These are phyloP conservation scores for Sclerotiophoma versabilis DNA, from an alignment of 2,329 filamentous ascomycete species.

Conservation along the genomic window DNA sequence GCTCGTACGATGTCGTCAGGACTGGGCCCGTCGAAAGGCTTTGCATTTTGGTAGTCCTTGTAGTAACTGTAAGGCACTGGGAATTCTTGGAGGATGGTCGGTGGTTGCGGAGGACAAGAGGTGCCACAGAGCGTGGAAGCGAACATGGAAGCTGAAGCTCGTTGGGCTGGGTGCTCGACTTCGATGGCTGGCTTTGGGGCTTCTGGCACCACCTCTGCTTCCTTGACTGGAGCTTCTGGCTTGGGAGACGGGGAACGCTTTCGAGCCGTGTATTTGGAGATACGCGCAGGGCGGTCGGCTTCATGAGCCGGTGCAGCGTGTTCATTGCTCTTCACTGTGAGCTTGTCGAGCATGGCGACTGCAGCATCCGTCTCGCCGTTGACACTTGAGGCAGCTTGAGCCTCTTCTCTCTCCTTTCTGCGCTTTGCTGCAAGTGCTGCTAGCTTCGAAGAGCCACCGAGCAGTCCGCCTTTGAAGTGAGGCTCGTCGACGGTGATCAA, in stretches of 20 bases:
- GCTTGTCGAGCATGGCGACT: constrained; percentile 54
- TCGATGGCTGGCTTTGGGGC: constrained; percentile 27
- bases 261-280: constrained; percentile 34
- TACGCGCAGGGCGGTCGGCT: constrained; percentile 15
- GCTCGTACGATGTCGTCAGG: constrained; percentile 88
- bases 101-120: constrained; percentile 2
- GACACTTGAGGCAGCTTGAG: constrained; percentile 44
- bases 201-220: constrained; percentile 22
- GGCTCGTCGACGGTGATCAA: constrained; percentile 67
- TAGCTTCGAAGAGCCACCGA: constrained; percentile 87
- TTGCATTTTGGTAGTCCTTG: constrained; percentile 52
- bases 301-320: constrained; percentile 1
- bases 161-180: constrained; percentile 47
- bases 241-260: constrained; percentile 41
- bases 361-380: constrained; percentile 41
- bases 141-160: constrained; percentile 60
- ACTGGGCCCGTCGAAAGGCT: constrained; percentile 83
- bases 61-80: constrained; percentile 52
- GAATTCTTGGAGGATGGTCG: constrained; percentile 22
- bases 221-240: constrained; percentile 23
- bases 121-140: constrained; percentile 57
- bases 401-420: constrained; percentile 80
- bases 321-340: constrained; percentile 43
- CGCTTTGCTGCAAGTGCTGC: constrained; percentile 87
- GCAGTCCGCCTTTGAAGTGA: constrained; percentile 68